These are phyloP conservation scores for Raffaelea albimanens DNA, from an alignment of 2,329 filamentous ascomycete genomes.

Conservation along the genomic window DNA sequence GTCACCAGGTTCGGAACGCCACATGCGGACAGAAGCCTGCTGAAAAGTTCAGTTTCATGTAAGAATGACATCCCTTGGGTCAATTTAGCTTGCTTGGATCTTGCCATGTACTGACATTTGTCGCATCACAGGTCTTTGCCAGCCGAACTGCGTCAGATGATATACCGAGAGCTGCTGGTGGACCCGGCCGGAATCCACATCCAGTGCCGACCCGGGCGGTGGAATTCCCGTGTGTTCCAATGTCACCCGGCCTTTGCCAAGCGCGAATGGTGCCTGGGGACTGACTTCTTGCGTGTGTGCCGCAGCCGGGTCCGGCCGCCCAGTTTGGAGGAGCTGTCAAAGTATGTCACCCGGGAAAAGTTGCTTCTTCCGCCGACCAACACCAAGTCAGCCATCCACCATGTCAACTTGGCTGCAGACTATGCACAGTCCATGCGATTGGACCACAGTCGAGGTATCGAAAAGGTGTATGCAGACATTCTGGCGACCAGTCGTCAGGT, in stretches of 20 bases:
- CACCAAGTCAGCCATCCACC: not conserved
- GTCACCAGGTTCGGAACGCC: too few relatives aligned
- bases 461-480: constrained; percentile 1
- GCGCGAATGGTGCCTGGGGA: not conserved
- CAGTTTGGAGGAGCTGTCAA: not conserved
- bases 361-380: not conserved
- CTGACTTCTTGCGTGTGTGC: not conserved
- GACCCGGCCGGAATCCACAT: not conserved
- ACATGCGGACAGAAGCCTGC: too few relatives aligned
- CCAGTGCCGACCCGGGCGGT: not conserved
- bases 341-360: not conserved
- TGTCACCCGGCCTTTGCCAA: not conserved
- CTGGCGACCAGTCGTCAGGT: not conserved
- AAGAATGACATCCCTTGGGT: too few relatives aligned
- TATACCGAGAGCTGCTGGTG: not conserved
- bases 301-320: not conserved
- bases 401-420: not conserved
- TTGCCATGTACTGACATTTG: too few relatives aligned
- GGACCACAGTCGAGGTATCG: not conserved
- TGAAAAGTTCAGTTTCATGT: too few relatives aligned
- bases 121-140: constrained; percentile 29
- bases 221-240: not conserved
- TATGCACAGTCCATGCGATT: not conserved
- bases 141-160: constrained; percentile 35
- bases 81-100: too few relatives aligned